These are phyloP conservation scores for Pythium phragmitis DNA, from an alignment of 352 stramenopile genomes.

Conservation along the genomic window DNA sequence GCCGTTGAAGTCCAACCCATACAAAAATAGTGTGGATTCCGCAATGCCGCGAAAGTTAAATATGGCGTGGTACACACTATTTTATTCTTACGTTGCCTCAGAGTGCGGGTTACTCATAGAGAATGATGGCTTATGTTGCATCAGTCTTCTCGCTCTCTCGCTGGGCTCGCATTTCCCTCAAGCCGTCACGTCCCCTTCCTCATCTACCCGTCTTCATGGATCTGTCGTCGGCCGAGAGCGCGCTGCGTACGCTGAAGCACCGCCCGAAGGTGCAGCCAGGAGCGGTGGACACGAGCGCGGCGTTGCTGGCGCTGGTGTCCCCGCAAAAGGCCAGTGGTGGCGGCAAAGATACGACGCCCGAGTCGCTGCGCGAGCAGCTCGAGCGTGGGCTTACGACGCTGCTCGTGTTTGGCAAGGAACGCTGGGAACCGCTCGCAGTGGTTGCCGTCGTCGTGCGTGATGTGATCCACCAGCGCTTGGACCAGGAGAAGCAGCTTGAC, in stretches of 20 bases:
- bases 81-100: slow-evolving; percentile 1
- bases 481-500: slow-evolving; percentile 28
- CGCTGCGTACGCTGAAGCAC: slow-evolving; percentile 73
- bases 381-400: slow-evolving; percentile 54
- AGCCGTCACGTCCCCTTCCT: too few species aligned
- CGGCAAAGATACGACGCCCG: slow-evolving; percentile 15
- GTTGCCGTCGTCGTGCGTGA: slow-evolving; percentile 59
- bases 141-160: background rate
- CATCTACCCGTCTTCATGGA: slow-evolving; percentile 42
- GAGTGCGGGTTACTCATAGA: too few species aligned
- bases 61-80: background rate
- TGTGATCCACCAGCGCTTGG: slow-evolving; percentile 36
- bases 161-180: background rate
- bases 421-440: slow-evolving; percentile 78
- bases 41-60: too few species aligned
- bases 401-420: slow-evolving; percentile 50
- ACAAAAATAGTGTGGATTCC: too few species aligned
- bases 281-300: slow-evolving; percentile 38
- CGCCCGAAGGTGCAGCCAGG: slow-evolving; percentile 50
- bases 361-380: slow-evolving; percentile 34
- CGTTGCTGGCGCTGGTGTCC: slow-evolving; percentile 39
- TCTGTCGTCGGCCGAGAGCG: slow-evolving; percentile 60
- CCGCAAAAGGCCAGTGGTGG: slow-evolving; percentile 7
- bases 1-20: too few species aligned
- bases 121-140: slow-evolving; percentile 4